Evolutionary conservation across 768 basidiomycete genomes (phyloP), one percentile per base, ranked within the genome.

Genomic region (Crassisporium funariophilum): DNA sequence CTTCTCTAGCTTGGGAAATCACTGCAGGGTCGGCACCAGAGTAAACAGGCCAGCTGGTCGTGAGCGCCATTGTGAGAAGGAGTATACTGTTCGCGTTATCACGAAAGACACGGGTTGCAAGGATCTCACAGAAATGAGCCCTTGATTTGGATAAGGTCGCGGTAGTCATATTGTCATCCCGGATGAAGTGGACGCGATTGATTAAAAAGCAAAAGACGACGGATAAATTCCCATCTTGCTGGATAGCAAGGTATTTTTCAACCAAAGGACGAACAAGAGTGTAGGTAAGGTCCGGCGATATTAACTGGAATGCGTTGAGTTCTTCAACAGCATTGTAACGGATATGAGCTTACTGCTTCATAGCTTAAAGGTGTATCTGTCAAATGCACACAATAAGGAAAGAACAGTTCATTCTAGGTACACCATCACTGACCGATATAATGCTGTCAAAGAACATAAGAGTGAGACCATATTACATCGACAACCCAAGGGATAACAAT

Each of bases 151-250:
- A 93, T 21, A 97, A 62, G 0, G 86, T 68, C 48, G 80, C 70
- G 19, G 86, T 86, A 7, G 83, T 76, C 50, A 92, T 69, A 55
- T 84, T 79, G 35, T 84, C 78, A 66, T 95, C 92, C 24, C 86
- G 84, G 11, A 83, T 60, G 65, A 95, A 95, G 64, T 93, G 83
- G 3, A 92, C 80, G 25, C 91, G 82, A 65, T 93, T 95, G 44
- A 97, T 70, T 3, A 97, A 82, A 49, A 93, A 79, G 57, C 91
- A 92, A 61, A 97, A 97, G 4, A 91, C 86, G 49, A 91, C 72
- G 4, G 92, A 83, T 62, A 85, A 81, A 68, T 97, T 98, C 19
- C 87, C 86, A 35, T 73, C 62, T 20, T 73, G 76, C 60, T 91
- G 88, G 39, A 93, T 69, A 8, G 75, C 74, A 22, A 79, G 70